phyloP scores from a whole-genome alignment of 2,329 filamentous ascomycete genomes.

The Hirsutella rhossiliensis region DNA sequence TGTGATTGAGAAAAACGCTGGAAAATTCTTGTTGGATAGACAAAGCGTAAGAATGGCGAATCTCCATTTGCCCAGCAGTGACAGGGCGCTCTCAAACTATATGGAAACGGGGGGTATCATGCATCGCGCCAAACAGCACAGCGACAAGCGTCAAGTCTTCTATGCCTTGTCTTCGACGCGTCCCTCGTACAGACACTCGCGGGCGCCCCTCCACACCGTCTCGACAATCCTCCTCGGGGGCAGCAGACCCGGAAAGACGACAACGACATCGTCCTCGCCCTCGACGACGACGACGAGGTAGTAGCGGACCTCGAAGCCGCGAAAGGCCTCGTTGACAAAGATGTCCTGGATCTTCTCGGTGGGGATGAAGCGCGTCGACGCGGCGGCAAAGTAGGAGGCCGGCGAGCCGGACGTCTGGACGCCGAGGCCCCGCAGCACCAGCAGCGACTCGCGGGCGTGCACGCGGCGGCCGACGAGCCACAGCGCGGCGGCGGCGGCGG shows the following conservation, averaged over 20 bases:
- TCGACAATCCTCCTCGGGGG: conserved; percentile 68
- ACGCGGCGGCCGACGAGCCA: conserved; percentile 33
- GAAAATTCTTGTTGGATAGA: not conserved
- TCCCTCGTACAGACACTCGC: conserved; percentile 63
- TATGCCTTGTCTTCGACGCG: conserved; percentile 19
- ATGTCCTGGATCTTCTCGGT: conserved; percentile 88
- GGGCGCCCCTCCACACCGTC: conserved; percentile 77
- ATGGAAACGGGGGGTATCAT: not conserved
- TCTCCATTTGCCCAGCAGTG: not conserved
- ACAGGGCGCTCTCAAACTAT: no score
- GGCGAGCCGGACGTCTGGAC: conserved; percentile 69
- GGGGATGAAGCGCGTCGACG: conserved; percentile 57
- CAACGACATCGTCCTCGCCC: conserved; percentile 75
- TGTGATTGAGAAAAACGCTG: not conserved
- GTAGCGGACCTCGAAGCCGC: conserved; percentile 79
- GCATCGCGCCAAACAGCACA: not conserved
- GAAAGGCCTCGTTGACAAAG: conserved; percentile 89
- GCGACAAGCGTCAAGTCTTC: not conserved
- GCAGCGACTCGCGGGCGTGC: conserved; percentile 64
- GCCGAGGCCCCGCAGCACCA: conserved; percentile 79
- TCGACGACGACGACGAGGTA: conserved; percentile 86
- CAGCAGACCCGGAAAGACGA: conserved; percentile 81
- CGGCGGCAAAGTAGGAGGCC: conserved; percentile 44
- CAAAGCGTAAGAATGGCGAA: not conserved
- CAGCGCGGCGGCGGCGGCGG: conserved; percentile 21